Evolutionary conservation across 805 yeast species (phyloP).

Genomic region (Scheffersomyces coipomensis): DNA sequence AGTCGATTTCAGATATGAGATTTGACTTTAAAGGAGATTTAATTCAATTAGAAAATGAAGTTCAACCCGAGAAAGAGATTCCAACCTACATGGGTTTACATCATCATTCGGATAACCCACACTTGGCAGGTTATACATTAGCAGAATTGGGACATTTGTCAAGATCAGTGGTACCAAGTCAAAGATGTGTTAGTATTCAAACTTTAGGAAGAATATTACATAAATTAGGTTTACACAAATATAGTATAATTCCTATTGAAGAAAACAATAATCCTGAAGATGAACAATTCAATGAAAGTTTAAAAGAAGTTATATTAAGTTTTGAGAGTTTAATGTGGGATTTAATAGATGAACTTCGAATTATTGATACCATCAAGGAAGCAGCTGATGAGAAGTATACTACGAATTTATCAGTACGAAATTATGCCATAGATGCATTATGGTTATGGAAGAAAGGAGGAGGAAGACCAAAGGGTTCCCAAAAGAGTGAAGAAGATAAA

Average conservation of each 20-base stretch:
- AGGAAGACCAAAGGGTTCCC: conserved; percentile 20
- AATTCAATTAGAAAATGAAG: conserved; percentile 45
- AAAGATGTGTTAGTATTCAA: conserved; percentile 81
- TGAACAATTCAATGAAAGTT: conserved; percentile 30
- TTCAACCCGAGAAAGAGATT: conserved; percentile 16
- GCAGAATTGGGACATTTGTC: conserved; percentile 77
- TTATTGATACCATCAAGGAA: conserved; percentile 64
- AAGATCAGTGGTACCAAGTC: conserved; percentile 79
- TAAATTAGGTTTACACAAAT: conserved; percentile 67
- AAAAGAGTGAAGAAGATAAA: conserved; percentile 23
- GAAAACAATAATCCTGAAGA: conserved; percentile 31
- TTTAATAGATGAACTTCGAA: conserved; percentile 56
- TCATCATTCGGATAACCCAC: conserved; percentile 88
- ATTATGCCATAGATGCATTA: conserved; percentile 83
- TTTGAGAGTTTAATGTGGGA: conserved; percentile 70
- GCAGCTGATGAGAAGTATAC: conserved; percentile 67
- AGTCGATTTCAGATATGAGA: conserved; percentile 66
- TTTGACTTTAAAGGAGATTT: conserved; percentile 87
- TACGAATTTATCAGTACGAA: conserved; percentile 68
- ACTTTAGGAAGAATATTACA: conserved; percentile 85
- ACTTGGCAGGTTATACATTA: conserved; percentile 88
- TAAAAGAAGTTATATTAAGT: conserved; percentile 20
- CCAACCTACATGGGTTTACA: conserved; percentile 73
- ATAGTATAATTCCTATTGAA: conserved; percentile 47
- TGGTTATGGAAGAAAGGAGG: conserved; percentile 80